A percentile compares a stretch with the other conserved stretches of the same genome.
phyloP scores from a whole-genome alignment of 345 rosid species.

The Syzygium grande region DNA sequence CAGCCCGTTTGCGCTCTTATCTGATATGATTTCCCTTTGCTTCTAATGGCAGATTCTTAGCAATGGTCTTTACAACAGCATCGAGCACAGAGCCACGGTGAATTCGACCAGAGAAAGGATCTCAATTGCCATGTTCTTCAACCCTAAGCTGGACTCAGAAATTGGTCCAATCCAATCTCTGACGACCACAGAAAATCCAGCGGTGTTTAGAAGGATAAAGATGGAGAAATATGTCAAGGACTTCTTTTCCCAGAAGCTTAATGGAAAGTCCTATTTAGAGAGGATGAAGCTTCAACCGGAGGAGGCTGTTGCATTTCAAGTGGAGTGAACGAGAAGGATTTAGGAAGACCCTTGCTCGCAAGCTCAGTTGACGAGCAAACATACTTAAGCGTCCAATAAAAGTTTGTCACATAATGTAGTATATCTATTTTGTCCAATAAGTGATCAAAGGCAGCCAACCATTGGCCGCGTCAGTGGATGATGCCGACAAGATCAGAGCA shows the following conservation, averaged over 20 bases:
- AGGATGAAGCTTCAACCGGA: not conserved
- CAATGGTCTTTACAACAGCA: constrained; percentile 9
- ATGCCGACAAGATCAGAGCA: not conserved
- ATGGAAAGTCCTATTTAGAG: constrained; percentile 7
- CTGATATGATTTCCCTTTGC: not conserved
- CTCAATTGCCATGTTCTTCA: constrained; percentile 1
- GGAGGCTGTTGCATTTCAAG: not conserved
- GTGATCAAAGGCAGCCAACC: not conserved
- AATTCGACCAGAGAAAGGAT: constrained; percentile 3
- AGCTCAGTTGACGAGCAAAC: not conserved
- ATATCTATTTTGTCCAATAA: not conserved
- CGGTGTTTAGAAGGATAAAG: constrained; percentile 1
- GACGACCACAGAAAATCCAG: not conserved
- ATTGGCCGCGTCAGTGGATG: not conserved
- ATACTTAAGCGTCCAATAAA: not conserved
- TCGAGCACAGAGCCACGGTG: constrained; percentile 9
- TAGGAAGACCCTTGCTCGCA: not conserved
- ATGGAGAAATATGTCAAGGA: constrained; percentile 6
- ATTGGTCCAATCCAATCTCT: constrained; percentile 6
- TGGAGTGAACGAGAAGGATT: not conserved
- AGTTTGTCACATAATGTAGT: not conserved
- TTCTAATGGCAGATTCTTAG: not conserved
- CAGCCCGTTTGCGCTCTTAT: not conserved
- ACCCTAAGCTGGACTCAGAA: constrained; percentile 7
- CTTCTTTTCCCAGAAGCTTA: not conserved